phyloP scores from a whole-genome alignment of 1,284 basidiomycete genomes.

The Clitocybe nebularis region DNA sequence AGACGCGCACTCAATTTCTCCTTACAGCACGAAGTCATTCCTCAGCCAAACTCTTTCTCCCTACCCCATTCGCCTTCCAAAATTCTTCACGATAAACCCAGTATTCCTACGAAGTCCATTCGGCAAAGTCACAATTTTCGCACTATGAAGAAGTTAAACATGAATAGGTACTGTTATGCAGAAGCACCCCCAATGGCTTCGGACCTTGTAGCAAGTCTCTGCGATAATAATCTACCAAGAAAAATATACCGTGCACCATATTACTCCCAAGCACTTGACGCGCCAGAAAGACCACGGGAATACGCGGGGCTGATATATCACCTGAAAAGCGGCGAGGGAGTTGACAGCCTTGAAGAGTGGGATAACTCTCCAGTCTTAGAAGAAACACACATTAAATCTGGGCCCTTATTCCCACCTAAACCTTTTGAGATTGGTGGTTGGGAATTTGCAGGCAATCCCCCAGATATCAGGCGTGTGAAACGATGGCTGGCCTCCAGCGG shows the following conservation, averaged over 20 bases:
- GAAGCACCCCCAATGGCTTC: slow-evolving; percentile 49
- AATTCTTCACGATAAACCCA: too few relatives aligned
- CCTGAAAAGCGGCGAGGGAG: slow-evolving; percentile 58
- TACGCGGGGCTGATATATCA: slow-evolving; percentile 79
- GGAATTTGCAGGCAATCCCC: slow-evolving; percentile 74
- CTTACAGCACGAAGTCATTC: slow-evolving; percentile 1
- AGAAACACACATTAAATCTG: slow-evolving; percentile 13
- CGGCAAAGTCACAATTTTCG: slow-evolving; percentile 23
- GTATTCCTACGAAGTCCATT: slow-evolving; percentile 10
- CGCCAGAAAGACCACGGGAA: slow-evolving; percentile 66
- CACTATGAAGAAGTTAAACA: slow-evolving; percentile 21
- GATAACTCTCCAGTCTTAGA: slow-evolving; percentile 12
- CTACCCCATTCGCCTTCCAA: too few relatives aligned
- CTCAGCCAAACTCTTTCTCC: too few relatives aligned
- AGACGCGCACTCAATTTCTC: slow-evolving; percentile 11
- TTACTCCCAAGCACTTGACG: slow-evolving; percentile 75
- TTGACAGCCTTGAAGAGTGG: slow-evolving; percentile 54
- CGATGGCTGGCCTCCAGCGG: slow-evolving; percentile 48
- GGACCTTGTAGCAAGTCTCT: slow-evolving; percentile 52
- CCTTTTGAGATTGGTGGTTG: slow-evolving; percentile 51
- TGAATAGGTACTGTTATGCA: slow-evolving; percentile 48
- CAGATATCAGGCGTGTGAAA: slow-evolving; percentile 46
- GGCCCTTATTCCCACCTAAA: slow-evolving; percentile 3
- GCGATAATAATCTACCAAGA: slow-evolving; percentile 48
- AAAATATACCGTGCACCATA: slow-evolving; percentile 75